Conservation (phyloP, 371 early-diverging fungal genomes). For the Circinella minor region DNA sequence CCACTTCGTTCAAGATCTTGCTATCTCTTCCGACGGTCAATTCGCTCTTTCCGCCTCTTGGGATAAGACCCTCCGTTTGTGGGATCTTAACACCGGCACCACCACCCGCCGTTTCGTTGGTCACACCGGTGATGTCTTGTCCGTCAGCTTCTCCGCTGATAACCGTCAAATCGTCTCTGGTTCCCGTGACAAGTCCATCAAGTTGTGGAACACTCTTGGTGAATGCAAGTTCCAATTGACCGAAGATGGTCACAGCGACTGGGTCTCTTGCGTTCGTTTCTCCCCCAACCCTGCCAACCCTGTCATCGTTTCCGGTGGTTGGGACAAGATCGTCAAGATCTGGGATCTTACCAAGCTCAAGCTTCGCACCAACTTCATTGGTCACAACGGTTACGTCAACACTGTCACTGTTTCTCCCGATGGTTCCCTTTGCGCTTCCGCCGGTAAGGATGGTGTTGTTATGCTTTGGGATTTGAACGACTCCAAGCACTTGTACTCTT, state of each 20-base stretch:
- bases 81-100: slow-evolving; percentile 94
- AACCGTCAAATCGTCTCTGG: slow-evolving; percentile 98
- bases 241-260: slow-evolving; percentile 95
- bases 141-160: slow-evolving; percentile 98
- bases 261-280: slow-evolving; percentile 99
- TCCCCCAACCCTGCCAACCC: slow-evolving; percentile 98
- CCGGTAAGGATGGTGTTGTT: slow-evolving; percentile 98
- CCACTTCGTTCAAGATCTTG: slow-evolving; percentile 97
- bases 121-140: slow-evolving; percentile 96
- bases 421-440: slow-evolving; percentile 99
- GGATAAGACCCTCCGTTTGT: slow-evolving; percentile 98
- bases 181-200: slow-evolving; percentile 98
- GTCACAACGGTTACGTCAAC: slow-evolving; percentile 98
- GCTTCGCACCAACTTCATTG: slow-evolving; percentile 98
- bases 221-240: slow-evolving; percentile 98
- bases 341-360: slow-evolving; percentile 99
- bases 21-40: slow-evolving; percentile 97
- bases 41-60: slow-evolving; percentile 97
- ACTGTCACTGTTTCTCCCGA: slow-evolving; percentile 99
- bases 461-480: slow-evolving; percentile 99
- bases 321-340: slow-evolving; percentile 99
- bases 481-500: slow-evolving; percentile 98
- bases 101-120: slow-evolving; percentile 97
- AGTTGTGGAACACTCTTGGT: slow-evolving; percentile 99
- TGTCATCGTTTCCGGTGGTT: slow-evolving; percentile 96